Conservation (phyloP, 768 basidiomycete species). For the Austroboletus eburneus region DNA sequence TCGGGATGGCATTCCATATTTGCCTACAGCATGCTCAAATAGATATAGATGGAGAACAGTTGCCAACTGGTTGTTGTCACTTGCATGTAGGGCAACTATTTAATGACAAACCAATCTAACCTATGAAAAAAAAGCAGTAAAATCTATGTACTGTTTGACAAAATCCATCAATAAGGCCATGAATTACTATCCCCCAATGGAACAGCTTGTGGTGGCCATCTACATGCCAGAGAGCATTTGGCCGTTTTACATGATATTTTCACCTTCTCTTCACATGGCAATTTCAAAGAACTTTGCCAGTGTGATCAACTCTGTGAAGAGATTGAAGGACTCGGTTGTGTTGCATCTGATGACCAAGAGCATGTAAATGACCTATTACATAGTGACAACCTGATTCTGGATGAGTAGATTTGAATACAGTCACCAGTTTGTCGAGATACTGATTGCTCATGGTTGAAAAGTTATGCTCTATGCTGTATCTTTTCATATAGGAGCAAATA, state of each 20-base stretch:
- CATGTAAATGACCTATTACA: slow-evolving; percentile 27
- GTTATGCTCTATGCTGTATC: background rate
- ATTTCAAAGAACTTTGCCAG: slow-evolving; percentile 24
- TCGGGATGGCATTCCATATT: slow-evolving; percentile 23
- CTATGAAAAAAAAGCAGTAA: too few relatives aligned
- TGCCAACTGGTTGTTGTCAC: background rate
- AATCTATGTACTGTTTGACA: background rate
- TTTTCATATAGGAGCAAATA: background rate
- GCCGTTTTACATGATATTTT: slow-evolving; percentile 29
- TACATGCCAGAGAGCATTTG: background rate
- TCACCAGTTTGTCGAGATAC: background rate
- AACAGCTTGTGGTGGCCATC: background rate
- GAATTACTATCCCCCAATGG: background rate
- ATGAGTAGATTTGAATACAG: background rate
- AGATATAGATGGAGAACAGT: background rate
- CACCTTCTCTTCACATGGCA: slow-evolving; percentile 15
- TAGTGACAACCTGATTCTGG: slow-evolving; percentile 28
- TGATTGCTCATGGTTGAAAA: background rate
- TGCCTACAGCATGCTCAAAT: background rate
- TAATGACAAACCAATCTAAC: background rate
- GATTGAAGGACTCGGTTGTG: slow-evolving; percentile 19
- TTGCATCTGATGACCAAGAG: slow-evolving; percentile 24
- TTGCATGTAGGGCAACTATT: background rate
- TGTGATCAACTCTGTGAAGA: slow-evolving; percentile 26
- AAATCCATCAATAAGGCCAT: background rate